Evolutionary conservation across 768 basidiomycete genomes (phyloP), one percentile per base, ranked within the genome.

Genomic region (Asterophora parasitica): DNA sequence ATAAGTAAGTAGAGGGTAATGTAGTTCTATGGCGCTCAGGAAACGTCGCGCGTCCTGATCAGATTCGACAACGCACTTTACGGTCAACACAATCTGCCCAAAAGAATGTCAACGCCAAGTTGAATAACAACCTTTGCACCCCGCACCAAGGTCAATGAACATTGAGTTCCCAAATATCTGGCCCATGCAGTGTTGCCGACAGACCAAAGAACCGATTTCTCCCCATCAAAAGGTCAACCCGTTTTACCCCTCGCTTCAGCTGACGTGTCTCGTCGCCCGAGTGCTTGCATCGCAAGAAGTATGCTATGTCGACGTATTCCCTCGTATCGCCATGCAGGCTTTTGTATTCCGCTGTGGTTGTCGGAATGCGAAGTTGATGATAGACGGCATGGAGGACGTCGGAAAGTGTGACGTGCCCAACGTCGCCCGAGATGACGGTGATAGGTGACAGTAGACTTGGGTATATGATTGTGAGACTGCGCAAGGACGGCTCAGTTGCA

Each of bases 171-270:
- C 72, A 79, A 4, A 71, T 59, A 19, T 74, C 66, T 0, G 68
- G 65, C 0, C 66, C 59, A 46, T 66, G 65, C 49, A 66, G 59
- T 38, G 73, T 72, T n/a, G 62, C 73, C 6, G 74, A 71, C 19
- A 81, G 59, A 15, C 79, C 79, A 61, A 74, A 64, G 64, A 81
- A 79, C 6, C 63, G 62, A 13, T 65, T 73, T 20, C 61, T 62
- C 7, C 71, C 74, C 55, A 68, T 64, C 44, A 83, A 64, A 49
- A 80, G 74, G 62, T 83, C 82, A 1, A 83, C 69, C 48, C 75
- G 69, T 59, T 76, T 78, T 37, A 82, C 66, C 0, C 77, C 79
- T 61, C 76, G 76, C 58, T 79, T 76, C 26, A 65, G 56, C 15
- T 57, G 63, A 16, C 65, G 61, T 1, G 50, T 60, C 39, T 59